Evolutionary conservation across 805 yeast genomes (phyloP).

Genomic region (Saturnispora zaruensis): DNA sequence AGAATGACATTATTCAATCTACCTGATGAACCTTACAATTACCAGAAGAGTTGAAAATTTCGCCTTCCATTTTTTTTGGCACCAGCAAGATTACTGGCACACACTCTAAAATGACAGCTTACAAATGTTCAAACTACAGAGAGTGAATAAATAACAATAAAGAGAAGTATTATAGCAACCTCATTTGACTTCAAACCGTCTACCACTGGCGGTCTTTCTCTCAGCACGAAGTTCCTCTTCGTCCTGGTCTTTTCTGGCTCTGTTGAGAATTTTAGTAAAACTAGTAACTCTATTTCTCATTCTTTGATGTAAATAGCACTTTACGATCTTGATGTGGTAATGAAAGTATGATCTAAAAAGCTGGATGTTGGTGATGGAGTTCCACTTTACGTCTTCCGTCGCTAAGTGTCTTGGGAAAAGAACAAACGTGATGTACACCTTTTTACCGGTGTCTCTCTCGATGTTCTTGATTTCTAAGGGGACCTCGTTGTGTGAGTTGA

Average conservation of each 20-base stretch:
- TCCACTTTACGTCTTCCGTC: slow-evolving; percentile 58
- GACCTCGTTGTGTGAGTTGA: slow-evolving; percentile 83
- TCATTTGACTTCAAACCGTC: slow-evolving; percentile 44
- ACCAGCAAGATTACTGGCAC: not conserved
- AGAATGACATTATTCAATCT: slow-evolving; percentile 47
- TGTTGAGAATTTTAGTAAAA: slow-evolving; percentile 86
- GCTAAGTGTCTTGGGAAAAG: slow-evolving; percentile 73
- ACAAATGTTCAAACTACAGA: not conserved
- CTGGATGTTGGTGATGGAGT: slow-evolving; percentile 84
- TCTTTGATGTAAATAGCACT: slow-evolving; percentile 96
- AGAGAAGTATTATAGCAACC: not conserved
- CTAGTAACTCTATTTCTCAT: slow-evolving; percentile 95
- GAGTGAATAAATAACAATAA: not conserved
- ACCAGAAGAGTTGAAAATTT: not conserved
- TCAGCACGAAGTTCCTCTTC: slow-evolving; percentile 47
- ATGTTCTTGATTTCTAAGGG: slow-evolving; percentile 71
- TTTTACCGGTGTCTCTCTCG: slow-evolving; percentile 26
- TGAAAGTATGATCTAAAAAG: slow-evolving; percentile 95
- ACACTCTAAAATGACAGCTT: not conserved
- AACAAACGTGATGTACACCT: slow-evolving; percentile 54
- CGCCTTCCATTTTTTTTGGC: not conserved
- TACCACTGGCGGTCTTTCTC: slow-evolving; percentile 65
- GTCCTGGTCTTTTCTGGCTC: slow-evolving; percentile 91
- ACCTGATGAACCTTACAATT: not conserved
- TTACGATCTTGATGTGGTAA: slow-evolving; percentile 96